Conservation (phyloP, 768 basidiomycete species). For the Trametes meyenii region DNA sequence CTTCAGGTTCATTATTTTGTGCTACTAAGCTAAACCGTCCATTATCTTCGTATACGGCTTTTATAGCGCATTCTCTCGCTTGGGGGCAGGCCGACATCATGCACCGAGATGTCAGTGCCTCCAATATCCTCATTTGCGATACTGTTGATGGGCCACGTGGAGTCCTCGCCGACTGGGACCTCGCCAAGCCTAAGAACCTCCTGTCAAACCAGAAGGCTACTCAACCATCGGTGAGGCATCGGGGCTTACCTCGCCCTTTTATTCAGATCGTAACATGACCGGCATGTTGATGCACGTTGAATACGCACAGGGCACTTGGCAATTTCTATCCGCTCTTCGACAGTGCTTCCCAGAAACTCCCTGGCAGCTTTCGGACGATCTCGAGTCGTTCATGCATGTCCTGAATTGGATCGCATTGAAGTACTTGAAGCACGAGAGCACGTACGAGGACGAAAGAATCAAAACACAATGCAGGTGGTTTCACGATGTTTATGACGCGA, state of each 20-base stretch:
- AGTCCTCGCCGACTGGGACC: neutral
- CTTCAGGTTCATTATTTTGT: neutral
- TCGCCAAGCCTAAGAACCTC: neutral
- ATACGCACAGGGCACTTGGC: slow-evolving; percentile 4
- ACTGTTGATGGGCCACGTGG: neutral
- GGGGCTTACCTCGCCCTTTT: no score
- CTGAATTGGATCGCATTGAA: neutral
- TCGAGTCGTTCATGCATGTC: slow-evolving; percentile 13
- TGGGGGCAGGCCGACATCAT: neutral
- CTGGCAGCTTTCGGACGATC: neutral
- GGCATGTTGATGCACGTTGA: neutral
- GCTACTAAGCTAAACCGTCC: neutral
- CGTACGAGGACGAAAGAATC: no score
- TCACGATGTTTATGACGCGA: no score
- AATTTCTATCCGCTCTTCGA: neutral
- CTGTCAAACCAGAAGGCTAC: neutral
- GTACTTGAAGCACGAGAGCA: neutral
- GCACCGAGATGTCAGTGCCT: slow-evolving; percentile 1
- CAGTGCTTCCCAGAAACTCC: neutral
- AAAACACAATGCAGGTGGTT: no score
- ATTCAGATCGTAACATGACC: no score
- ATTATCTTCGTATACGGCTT: neutral
- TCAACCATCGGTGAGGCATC: neutral
- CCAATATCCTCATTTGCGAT: slow-evolving; percentile 5
- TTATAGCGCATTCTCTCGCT: neutral